Base-by-base conservation (phyloP, 495 filamentous ascomycete species). In the Eremomyces bilateralis region DNA sequence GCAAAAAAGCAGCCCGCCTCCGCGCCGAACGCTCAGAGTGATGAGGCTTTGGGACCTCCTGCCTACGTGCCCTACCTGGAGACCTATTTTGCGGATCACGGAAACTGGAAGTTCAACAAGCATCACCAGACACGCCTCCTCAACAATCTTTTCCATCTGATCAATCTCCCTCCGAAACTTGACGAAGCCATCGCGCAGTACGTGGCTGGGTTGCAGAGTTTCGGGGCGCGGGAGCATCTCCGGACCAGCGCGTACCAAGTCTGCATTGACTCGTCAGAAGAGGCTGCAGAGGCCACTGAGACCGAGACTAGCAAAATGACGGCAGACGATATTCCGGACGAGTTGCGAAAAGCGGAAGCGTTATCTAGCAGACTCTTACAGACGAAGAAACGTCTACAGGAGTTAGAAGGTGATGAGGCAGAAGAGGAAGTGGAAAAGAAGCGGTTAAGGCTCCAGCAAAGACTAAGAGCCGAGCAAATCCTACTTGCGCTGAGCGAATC, bases 31-130 rank as follows among this genome's bases (percentile, higher is more conserved):
- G n/a, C 21, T 13, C 5, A 29, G 4, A 1, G 5, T 21, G 11
- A n/a, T 13, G 4, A n/a, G 10, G 3, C n/a, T 15, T 8, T 6
- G 18, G 15, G 10, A 11, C 30, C 6, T 21, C 29, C 40, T 30
- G 67, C 72, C 3, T 70, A 80, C 37, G 65, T 90, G 24, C 58
- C 55, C 15, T 92, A 92, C 50, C 61, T 93, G 15, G 63, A 59
- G 17, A 62, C 64, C 49, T 84, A 79, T 63, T 57, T 74, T 50
- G 65, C 63, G 29, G 60, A 67, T 31, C 71, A 67, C 29, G 53
- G 61, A 0, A 59, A 54, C 24, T 93, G 83, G 83, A 93, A 91
- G 53, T 93, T 93, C 58, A 84, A 84, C 59, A 93, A 93, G 58
- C 76, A 73, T 36, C 67, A 77, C 48, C 80, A 91, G 56, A 77